Evolutionary conservation across 23 red algal species (phyloP).

Genomic region (Agarophyton chilense): DNA sequence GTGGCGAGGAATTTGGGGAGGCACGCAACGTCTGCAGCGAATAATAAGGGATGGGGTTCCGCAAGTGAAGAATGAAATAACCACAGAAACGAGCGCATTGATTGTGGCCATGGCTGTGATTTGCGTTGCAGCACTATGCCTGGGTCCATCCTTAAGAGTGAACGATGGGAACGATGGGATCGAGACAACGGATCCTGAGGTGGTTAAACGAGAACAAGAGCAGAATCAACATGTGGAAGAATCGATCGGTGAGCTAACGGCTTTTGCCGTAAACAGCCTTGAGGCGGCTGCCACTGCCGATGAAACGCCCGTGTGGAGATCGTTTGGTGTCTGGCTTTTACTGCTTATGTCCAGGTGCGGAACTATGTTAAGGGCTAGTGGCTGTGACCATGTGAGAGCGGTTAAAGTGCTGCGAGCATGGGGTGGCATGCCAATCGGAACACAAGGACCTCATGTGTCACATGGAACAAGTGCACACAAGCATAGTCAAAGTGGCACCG

Average conservation of each 20-base stretch:
- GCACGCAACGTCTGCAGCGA: conserved; percentile 68
- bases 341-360: conserved; percentile 60
- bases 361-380: conserved; percentile 60
- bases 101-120: conserved; percentile 66
- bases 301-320: conserved; percentile 64
- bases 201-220: not conserved
- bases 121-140: conserved; percentile 38
- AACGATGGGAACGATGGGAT: conserved; percentile 63
- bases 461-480: conserved; percentile 37
- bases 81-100: conserved; percentile 45
- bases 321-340: conserved; percentile 74
- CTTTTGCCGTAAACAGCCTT: conserved; percentile 58
- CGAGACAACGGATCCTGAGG: conserved; percentile 25
- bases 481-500: conserved; percentile 17
- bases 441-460: conserved; percentile 42
- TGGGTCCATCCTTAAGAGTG: conserved; percentile 56
- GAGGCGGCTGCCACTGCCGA: conserved; percentile 69
- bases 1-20: conserved; percentile 54
- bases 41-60: conserved; percentile 63
- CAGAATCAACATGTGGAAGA: conserved; percentile 68
- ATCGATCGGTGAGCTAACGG: conserved; percentile 31
- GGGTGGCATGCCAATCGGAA: conserved; percentile 55
- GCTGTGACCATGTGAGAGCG: conserved; percentile 65
- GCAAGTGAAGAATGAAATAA: conserved; percentile 68
- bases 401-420: conserved; percentile 57